Evolutionary conservation across 352 stramenopile genomes (phyloP).

Genomic region (Pythium coloratum): DNA sequence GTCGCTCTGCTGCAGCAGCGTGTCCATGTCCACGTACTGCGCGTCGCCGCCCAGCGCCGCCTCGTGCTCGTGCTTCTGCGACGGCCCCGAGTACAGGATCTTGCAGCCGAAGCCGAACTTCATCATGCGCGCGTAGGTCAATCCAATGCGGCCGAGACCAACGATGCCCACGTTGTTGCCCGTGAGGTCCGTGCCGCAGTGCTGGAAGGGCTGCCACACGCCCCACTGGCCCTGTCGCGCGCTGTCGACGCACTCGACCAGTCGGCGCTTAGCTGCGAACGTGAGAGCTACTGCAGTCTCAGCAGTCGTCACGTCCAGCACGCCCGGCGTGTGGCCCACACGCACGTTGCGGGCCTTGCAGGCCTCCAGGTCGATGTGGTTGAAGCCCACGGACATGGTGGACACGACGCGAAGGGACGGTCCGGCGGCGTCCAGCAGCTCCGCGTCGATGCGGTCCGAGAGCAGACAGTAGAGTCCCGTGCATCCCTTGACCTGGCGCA

Average conservation of each 20-base stretch:
- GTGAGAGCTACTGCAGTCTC: slow-evolving; percentile 53
- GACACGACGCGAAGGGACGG: slow-evolving; percentile 40
- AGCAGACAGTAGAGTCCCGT: slow-evolving; percentile 44
- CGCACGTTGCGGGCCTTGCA: slow-evolving; percentile 47
- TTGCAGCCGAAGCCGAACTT: slow-evolving; percentile 80
- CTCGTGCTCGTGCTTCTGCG: slow-evolving; percentile 52
- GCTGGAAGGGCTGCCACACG: slow-evolving; percentile 61
- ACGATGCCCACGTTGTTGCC: slow-evolving; percentile 69
- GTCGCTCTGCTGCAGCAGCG: slow-evolving; percentile 77
- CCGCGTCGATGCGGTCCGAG: slow-evolving; percentile 45
- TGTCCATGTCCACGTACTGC: slow-evolving; percentile 76
- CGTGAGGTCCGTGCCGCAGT: slow-evolving; percentile 48
- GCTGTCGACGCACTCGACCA: slow-evolving; percentile 62
- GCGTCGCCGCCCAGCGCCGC: slow-evolving; percentile 40
- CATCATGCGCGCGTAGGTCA: slow-evolving; percentile 80
- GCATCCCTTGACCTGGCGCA: slow-evolving; percentile 35
- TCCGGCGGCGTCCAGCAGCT: slow-evolving; percentile 45
- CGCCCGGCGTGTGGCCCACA: slow-evolving; percentile 69
- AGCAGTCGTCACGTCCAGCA: slow-evolving; percentile 65
- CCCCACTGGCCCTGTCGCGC: slow-evolving; percentile 56
- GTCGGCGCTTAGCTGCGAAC: slow-evolving; percentile 40
- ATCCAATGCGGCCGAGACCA: slow-evolving; percentile 84
- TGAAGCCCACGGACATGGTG: slow-evolving; percentile 79
- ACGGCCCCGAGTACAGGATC: slow-evolving; percentile 78
- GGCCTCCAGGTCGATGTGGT: slow-evolving; percentile 74